Evolutionary conservation across 306 rosid genomes (phyloP), one percentile per base, ranked within the genome.

Genomic region (Fragaria nilgerrensis): DNA sequence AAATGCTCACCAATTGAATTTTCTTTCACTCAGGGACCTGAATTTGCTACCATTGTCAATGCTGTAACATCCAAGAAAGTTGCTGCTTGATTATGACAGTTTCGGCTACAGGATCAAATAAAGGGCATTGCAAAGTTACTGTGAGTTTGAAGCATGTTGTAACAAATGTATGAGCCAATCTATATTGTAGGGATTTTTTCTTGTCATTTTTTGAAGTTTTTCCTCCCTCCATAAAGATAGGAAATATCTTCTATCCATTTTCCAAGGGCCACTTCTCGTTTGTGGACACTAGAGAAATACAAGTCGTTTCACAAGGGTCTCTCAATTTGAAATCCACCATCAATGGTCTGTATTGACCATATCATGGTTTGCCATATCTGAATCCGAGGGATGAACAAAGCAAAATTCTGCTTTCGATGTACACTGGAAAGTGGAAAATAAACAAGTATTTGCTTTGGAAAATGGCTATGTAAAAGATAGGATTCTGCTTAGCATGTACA

Each of bases 31-130:
- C 82, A 96, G 99, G 99, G 99, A 66, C 98, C 97, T 43, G 99
- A 96, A 79, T 96, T 96, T 43, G 97, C 97, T 43, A 85, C 87
- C 52, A 95, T 95, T 1, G 84, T 90, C 66, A 95, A 95, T 79
- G 89, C 98, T 52, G 97, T 85, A 64, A 90, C 97, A 27, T 86
- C 97, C 78, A 95, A 95, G 92, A 95, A 90, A 88, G 97, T 95
- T 58, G 89, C 90, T 50, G 98, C 97, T 80, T 95, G 90, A 85
- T 85, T 69, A 71, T 66, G 29, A 64, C 72, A 74, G 79, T 72
- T 59, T 86, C 62, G 68, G 77, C 84, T 47, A 75, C 82, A 62
- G 64, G 84, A 77, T 83, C 70, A 75, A 75, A 71, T 47, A 80
- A 81, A 70, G 77, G 75, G 75, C 66, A 66, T 16, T 56, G 53